Percentiles rank a stretch among this genome's conserved stretches.
Evolutionary conservation across 371 early-diverging fungal genomes (phyloP).

Genomic region (Phascolomyces articulosus): DNA sequence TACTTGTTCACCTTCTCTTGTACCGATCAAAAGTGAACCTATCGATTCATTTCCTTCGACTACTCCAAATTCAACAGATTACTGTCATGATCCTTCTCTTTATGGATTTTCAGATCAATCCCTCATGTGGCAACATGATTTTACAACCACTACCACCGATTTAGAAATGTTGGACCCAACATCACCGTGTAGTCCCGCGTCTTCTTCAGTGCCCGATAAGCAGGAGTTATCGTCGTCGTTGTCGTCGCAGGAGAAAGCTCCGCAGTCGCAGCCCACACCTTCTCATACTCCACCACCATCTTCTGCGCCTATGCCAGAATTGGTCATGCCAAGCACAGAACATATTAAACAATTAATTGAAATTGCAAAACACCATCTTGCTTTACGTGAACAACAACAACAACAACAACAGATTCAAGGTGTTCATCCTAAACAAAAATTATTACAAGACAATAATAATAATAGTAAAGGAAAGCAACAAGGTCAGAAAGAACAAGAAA

Average conservation of each 20-base stretch:
- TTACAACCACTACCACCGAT: background rate
- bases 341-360: conserved; percentile 51
- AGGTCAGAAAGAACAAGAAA: background rate
- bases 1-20: background rate
- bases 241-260: conserved; percentile 7
- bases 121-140: conserved; percentile 16
- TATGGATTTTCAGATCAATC: conserved; percentile 8
- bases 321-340: conserved; percentile 40
- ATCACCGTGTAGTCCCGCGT: conserved; percentile 5
- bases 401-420: background rate
- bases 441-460: background rate
- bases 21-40: conserved; percentile 16
- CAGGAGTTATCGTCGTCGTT: conserved; percentile 12
- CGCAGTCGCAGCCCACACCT: background rate
- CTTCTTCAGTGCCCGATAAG: conserved; percentile 9
- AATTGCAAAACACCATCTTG: conserved; percentile 42
- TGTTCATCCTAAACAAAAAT: background rate
- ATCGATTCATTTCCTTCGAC: conserved; percentile 10
- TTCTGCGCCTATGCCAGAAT: background rate
- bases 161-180: conserved; percentile 6
- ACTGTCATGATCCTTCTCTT: background rate
- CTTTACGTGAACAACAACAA: conserved; percentile 14
- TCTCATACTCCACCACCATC: too few species aligned
- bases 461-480: background rate
- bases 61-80: background rate